A percentile compares a stretch with the other conserved stretches of the same genome.
Conservation (phyloP, 78 protist species). For the Mantamonas sphyraenae region DNA sequence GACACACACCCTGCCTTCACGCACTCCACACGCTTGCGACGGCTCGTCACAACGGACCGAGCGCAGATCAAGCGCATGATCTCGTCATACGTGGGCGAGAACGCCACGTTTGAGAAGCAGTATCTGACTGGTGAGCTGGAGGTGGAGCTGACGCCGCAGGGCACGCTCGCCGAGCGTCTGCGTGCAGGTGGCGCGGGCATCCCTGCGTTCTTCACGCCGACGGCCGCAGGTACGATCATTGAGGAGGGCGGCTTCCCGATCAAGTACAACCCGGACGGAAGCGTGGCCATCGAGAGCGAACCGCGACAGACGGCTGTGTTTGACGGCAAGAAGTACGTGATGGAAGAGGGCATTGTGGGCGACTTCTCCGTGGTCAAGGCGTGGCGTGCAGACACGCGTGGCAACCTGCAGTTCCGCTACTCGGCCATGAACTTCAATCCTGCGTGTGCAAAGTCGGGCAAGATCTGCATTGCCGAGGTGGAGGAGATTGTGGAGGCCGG, state of each 20-base stretch:
- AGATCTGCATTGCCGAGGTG: slow-evolving; percentile 81
- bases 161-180: slow-evolving; percentile 93
- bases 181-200: slow-evolving; percentile 97
- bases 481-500: slow-evolving; percentile 86
- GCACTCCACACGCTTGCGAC: too few species aligned
- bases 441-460: slow-evolving; percentile 72
- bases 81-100: slow-evolving; percentile 93
- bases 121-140: slow-evolving; percentile 89
- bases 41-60: too few species aligned
- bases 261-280: slow-evolving; percentile 65
- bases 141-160: slow-evolving; percentile 91
- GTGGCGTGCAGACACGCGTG: slow-evolving; percentile 81
- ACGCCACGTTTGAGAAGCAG: slow-evolving; percentile 74
- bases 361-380: slow-evolving; percentile 85
- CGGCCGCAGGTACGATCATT: slow-evolving; percentile 83
- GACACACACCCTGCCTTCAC: too few species aligned
- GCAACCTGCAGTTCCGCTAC: slow-evolving; percentile 69
- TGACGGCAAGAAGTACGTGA: slow-evolving; percentile 51
- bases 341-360: slow-evolving; percentile 79
- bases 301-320: slow-evolving; percentile 43
- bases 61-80: slow-evolving; percentile 79
- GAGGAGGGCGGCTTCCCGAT: slow-evolving; percentile 86
- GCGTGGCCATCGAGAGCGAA: slow-evolving; percentile 48
- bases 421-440: slow-evolving; percentile 88
- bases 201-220: slow-evolving; percentile 92